phyloP scores from a whole-genome alignment of 257 asterid genomes.

The Anisodus tanguticus region DNA sequence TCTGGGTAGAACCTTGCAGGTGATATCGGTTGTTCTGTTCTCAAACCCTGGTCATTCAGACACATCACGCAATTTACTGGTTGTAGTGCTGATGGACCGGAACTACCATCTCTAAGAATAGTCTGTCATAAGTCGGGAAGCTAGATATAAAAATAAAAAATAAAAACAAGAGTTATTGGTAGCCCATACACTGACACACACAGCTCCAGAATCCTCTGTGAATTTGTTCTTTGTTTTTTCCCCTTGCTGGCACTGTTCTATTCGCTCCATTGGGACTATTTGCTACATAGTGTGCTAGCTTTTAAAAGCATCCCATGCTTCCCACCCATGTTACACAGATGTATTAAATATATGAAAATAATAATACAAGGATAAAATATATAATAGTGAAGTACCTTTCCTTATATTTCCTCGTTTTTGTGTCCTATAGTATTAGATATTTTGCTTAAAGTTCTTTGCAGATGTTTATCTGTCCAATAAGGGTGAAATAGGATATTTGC shows the following conservation, averaged over 20 bases:
- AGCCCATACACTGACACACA: constrained; percentile 23
- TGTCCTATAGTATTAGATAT: background rate
- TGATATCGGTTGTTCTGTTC: no score
- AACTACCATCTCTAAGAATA: no score
- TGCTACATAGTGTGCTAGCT: constrained; percentile 6
- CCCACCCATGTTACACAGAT: constrained; percentile 27
- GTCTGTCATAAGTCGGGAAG: no score
- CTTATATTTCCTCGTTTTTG: background rate
- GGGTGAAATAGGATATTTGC: background rate
- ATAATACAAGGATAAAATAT: background rate
- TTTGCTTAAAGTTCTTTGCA: background rate
- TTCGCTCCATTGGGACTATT: background rate
- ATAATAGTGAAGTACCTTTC: background rate
- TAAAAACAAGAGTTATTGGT: background rate
- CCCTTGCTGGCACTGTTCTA: background rate
- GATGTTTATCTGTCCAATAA: background rate
- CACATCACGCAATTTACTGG: no score
- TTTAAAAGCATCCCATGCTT: constrained; percentile 30
- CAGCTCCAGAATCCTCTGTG: constrained; percentile 20
- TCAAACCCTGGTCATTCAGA: no score
- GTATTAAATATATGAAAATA: background rate
- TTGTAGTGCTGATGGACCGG: no score
- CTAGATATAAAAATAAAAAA: no score
- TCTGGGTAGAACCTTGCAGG: no score
- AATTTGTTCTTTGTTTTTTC: background rate